Evolutionary conservation across 78 protist genomes (phyloP), one percentile per base, ranked within the genome.

Genomic region (Capsaspora owczarzaki): DNA sequence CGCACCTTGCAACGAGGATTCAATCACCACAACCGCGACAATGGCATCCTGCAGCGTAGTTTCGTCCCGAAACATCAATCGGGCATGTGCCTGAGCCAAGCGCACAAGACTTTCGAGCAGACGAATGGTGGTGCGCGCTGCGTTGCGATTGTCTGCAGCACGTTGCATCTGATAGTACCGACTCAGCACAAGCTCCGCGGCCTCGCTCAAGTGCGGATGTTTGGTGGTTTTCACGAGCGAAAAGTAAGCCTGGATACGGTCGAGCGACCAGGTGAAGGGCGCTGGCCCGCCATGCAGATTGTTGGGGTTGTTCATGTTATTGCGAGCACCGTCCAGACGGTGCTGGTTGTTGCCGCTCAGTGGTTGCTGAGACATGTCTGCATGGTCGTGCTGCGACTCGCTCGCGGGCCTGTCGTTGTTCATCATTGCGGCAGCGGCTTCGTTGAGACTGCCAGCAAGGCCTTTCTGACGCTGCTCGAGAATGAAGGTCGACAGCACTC

Each of bases 51-150:
- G 81, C 14, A 86, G 2, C 4, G 53, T 49, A 4, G 89, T 93
- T 0, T 22, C 33, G 6, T 63, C 76, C 49, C 86, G 66, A 49
- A 35, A 74, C 93, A 93, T 90, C 56, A 95, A 47, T 4, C 91
- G 74, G 19, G 95, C 95, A 51, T 95, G 98, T 0, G 96, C 98
- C 79, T 92, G 93, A 8, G 91, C 84, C 19, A 86, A 19, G 20
- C 78, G 80, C 47, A 63, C 70, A 31, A 93, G 43, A 42, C 86
- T 43, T 77, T 97, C 99, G 25, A 97, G 86, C 51, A 97, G 38
- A 23, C 99, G 94, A 41, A 95, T 76, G 5, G 99, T 97, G 4
- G 98, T 91, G 31, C 98, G 89, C 2, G 91, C 93, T 25, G 86
- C 92, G 51, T 79, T 75, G 38, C 88, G 47, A 0, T 1, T 3